Evolutionary conservation across 306 rosid genomes (phyloP), one percentile per base, ranked within the genome.

Genomic region (Rosa multiflora): DNA sequence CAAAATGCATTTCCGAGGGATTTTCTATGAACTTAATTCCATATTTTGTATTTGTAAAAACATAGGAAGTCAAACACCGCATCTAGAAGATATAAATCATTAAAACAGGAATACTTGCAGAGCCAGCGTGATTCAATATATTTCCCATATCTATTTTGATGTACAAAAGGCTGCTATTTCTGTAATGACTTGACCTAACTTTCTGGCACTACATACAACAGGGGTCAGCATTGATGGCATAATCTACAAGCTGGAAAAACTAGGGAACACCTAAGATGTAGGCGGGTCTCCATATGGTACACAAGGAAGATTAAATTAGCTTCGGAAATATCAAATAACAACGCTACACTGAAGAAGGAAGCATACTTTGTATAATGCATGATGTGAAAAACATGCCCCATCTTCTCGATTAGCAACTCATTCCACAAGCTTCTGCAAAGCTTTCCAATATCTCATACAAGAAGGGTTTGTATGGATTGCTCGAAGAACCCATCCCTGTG

Each of bases 401-500:
- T 40, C 53, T 58, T 58, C 23, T 3, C 23, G 23, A 21, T 21
- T n/a, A 13, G 64, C 80, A 64, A 64, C 49, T 84, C 76, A 86
- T 72, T 84, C 89, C 68, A 51, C 15, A 44, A 87, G 88, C 83
- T 86, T 83, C 82, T 67, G 86, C 82, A 89, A 75, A 76, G 87
- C 92, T 78, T 81, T 88, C 99, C 99, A 92, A 83, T 89, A 91
- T 85, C 99, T 88, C 86, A 74, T 80, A 82, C 95, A 88, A 55
- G 92, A 91, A 84, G 97, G 99, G 75, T 91, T 87, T 26, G 74
- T 78, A 80, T 92, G 99, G 79, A 92, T 91, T 55, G 99, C 97
- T 42, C 91, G 90, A 77, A 91, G 89, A 63, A 91, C 88, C 97
- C 99, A 94, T 88, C 79, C 87, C 85, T 26, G 82, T 21, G 92